Percentiles rank a stretch among this genome's conserved stretches.
phyloP scores from a whole-genome alignment of 805 yeast genomes.

The Sugiyamaella marilandica region DNA sequence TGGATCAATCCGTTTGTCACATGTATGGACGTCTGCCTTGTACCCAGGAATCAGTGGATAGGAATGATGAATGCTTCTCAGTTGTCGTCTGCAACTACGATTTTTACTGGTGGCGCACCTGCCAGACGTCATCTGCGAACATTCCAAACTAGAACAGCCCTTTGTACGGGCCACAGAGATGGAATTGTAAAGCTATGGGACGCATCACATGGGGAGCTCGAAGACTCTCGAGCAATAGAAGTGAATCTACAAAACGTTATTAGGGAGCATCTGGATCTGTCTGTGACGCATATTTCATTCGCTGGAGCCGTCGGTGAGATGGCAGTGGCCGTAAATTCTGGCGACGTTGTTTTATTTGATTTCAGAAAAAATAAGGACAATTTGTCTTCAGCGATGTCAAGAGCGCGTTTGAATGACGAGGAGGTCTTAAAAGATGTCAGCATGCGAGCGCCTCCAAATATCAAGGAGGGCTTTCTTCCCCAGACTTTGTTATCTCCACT shows the following conservation, averaged over 20 bases:
- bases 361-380: conserved; percentile 50
- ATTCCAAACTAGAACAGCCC: conserved; percentile 49
- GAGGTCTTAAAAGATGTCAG: conserved; percentile 39
- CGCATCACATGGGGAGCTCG: conserved; percentile 69
- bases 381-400: conserved; percentile 23
- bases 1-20: conserved; percentile 74
- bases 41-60: conserved; percentile 66
- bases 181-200: conserved; percentile 82
- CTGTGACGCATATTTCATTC: conserved; percentile 59
- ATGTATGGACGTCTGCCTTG: conserved; percentile 48
- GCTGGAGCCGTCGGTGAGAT: conserved; percentile 75
- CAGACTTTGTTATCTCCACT: conserved; percentile 42
- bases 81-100: conserved; percentile 31
- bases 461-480: conserved; percentile 62
- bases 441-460: conserved; percentile 46
- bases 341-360: conserved; percentile 71
- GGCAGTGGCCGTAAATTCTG: conserved; percentile 59
- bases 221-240: conserved; percentile 54
- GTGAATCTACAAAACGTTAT: conserved; percentile 50
- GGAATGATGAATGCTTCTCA: conserved; percentile 58
- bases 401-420: neutral
- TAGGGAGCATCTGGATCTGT: conserved; percentile 37
- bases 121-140: conserved; percentile 45
- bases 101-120: conserved; percentile 80
- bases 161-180: conserved; percentile 77